phyloP scores from a whole-genome alignment of 139 green algal species.

The Haematococcus lacustris region DNA sequence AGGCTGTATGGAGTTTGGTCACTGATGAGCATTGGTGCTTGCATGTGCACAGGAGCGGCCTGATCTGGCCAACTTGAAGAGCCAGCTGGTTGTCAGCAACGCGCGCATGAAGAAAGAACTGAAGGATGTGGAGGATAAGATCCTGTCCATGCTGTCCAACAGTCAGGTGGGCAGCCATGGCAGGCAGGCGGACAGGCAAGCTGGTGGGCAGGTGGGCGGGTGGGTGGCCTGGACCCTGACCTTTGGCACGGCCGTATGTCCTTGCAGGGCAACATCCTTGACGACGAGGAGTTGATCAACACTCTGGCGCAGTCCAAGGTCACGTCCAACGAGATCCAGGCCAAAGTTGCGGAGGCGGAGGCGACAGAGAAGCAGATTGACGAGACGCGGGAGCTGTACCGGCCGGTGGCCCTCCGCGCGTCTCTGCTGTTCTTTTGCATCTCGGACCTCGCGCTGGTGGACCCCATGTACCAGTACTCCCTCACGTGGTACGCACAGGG shows the following conservation, averaged over 20 bases:
- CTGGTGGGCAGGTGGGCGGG: background rate
- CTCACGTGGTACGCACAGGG: slow-evolving; percentile 58
- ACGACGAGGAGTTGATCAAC: slow-evolving; percentile 77
- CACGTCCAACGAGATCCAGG: slow-evolving; percentile 61
- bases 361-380: slow-evolving; percentile 64
- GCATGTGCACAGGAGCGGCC: slow-evolving; percentile 44
- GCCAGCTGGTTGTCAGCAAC: slow-evolving; percentile 67
- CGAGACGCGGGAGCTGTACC: slow-evolving; percentile 64
- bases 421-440: slow-evolving; percentile 78
- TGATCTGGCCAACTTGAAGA: slow-evolving; percentile 53
- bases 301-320: slow-evolving; percentile 67
- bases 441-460: slow-evolving; percentile 60
- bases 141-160: slow-evolving; percentile 49
- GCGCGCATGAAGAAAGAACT: slow-evolving; percentile 82
- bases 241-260: background rate
- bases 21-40: too few species aligned
- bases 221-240: background rate
- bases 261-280: slow-evolving; percentile 61
- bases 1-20: too few species aligned
- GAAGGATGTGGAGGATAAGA: slow-evolving; percentile 68
- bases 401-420: slow-evolving; percentile 56
- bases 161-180: slow-evolving; percentile 1
- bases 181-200: background rate
- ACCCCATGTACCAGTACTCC: slow-evolving; percentile 80
- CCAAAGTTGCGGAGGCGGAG: slow-evolving; percentile 70